phyloP scores from a whole-genome alignment of 306 rosid genomes.

The Lagenaria siceraria region DNA sequence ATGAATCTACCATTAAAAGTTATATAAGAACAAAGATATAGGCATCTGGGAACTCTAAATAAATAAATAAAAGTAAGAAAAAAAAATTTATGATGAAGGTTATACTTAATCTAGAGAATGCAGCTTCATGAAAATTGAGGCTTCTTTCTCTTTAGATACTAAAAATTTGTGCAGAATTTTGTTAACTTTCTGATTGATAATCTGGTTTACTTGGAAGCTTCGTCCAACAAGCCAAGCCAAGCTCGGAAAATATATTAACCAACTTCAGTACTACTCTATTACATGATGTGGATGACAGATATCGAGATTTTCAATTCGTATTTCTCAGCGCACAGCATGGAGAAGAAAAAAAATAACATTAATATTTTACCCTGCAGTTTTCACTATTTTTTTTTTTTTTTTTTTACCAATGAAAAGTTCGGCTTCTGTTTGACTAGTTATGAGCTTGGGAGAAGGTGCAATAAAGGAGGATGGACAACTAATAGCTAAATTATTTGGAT shows the following conservation, averaged over 20 bases:
- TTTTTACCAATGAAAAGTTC: not conserved
- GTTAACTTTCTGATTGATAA: not conserved
- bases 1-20: not conserved
- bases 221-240: not conserved
- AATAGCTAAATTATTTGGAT: constrained; percentile 61
- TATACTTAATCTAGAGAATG: not conserved
- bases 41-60: not conserved
- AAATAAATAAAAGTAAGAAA: not conserved
- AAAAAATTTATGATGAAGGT: not conserved
- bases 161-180: not conserved
- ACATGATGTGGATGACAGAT: not conserved
- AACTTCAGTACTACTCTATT: not conserved
- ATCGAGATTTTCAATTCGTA: not conserved
- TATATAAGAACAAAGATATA: not conserved
- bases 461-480: constrained; percentile 68
- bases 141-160: not conserved
- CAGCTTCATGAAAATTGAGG: not conserved
- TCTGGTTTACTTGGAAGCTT: not conserved
- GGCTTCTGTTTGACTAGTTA: constrained; percentile 36
- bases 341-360: not conserved
- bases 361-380: not conserved
- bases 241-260: not conserved
- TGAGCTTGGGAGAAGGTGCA: constrained; percentile 79
- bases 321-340: not conserved
- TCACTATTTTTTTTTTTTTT: not conserved